Base-by-base conservation (phyloP, 805 yeast genomes). In the Maudiozyma barnettii region DNA sequence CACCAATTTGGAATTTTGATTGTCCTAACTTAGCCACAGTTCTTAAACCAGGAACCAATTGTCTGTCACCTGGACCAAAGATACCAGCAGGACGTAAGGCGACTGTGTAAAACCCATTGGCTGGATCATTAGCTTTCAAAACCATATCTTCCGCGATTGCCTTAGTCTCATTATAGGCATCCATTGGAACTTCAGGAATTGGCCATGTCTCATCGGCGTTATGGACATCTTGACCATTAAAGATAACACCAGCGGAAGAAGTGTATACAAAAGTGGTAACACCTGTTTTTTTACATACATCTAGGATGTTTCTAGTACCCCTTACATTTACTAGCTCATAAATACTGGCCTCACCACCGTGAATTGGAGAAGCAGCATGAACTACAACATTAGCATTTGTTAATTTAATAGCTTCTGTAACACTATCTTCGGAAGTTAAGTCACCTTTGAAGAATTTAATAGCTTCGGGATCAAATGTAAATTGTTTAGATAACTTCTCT, bases 1-100 rank as follows among this genome's bases (percentile, higher is more conserved):
- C 95, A 54, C 99, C 99, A 43, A 93, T 73, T 68, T 93, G 99
- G 66, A 87, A 87, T 65, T 84, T 84, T 20, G 93, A 83, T 65
- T 91, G 96, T 8, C 95, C 95, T 46, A 78, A 69, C 49, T 76
- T 75, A 3, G 95, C 89, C 40, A 87, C 96, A 14, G 75, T 75
- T 60, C 96, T 79, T 49, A 93, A 72, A 3, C 95, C 95, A 12
- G 99, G 99, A 41, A 93, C 93, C 59, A 93, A 70, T 65, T 93
- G 99, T 51, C 99, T 79, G 65, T 93, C 99, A 40, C 99, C 98
- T 5, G 98, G 99, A 5, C 99, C 99, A 70, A 93, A 93, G 43
- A 93, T 89, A 37, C 99, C 99, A 1, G 99, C 96, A 1, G 99
- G 99, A 52, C 99, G 78, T 43, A 93, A 67, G 1, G 96, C 93